Evolutionary conservation across 306 rosid genomes (phyloP).

Genomic region (Acacia acuminata): DNA sequence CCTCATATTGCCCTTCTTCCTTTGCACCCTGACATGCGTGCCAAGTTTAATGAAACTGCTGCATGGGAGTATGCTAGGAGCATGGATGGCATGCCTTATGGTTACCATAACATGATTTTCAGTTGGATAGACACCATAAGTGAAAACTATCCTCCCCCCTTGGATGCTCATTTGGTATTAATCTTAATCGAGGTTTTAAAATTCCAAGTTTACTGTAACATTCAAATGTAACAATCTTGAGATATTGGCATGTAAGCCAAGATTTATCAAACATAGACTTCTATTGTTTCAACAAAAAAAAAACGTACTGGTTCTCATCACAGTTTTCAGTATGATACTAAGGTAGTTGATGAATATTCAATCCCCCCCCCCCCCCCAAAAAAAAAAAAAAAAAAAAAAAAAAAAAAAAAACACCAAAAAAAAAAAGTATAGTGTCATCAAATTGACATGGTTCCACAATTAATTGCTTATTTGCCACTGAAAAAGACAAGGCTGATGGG

Average conservation of each 20-base stretch:
- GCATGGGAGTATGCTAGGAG: conserved; percentile 95
- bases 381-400: background rate
- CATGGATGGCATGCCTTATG: conserved; percentile 89
- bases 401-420: background rate
- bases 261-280: background rate
- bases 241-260: conserved; percentile 13
- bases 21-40: conserved; percentile 78
- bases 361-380: background rate
- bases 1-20: conserved; percentile 98
- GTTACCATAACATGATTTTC: conserved; percentile 95
- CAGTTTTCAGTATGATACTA: conserved; percentile 23
- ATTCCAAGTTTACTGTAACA: conserved; percentile 10
- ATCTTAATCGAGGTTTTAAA: conserved; percentile 15
- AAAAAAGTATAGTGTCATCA: conserved; percentile 2
- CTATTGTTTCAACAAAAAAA: background rate
- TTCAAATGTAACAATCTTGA: conserved; percentile 5
- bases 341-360: background rate
- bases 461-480: conserved; percentile 6
- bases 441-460: background rate
- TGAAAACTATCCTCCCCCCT: conserved; percentile 90
- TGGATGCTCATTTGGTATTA: conserved; percentile 91
- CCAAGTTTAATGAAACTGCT: conserved; percentile 87
- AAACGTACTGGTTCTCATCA: conserved; percentile 15
- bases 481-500: conserved; percentile 3
- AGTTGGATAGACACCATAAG: conserved; percentile 91